Base-by-base conservation (phyloP, 2,329 filamentous ascomycete genomes). In the Alternaria sp. region DNA sequence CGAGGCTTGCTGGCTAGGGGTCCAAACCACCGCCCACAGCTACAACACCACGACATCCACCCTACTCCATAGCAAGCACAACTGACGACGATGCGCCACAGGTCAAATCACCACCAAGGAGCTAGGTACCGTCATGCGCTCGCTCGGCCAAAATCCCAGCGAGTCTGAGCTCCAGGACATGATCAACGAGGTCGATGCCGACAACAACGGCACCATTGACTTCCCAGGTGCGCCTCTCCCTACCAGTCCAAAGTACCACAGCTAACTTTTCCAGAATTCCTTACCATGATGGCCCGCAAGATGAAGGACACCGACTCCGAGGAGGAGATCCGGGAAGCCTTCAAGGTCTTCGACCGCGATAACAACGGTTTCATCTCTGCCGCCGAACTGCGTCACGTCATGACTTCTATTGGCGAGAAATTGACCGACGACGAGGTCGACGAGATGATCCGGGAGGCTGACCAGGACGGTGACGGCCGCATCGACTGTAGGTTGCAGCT, bases 271-370 rank as follows among this genome's bases (percentile, higher is more conserved):
- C 8, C 69, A 87, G 87, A 89, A 74, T 89, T 89, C 80, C 83
- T 89, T 61, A 85, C 84, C 66, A 88, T 89, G 84, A 89, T 89
- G 87, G 86, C 86, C 54, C 84, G 83, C 72, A 86, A 86, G 71
- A 86, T 87, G 79, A 86, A 85, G 78, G 84, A 87, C 70, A 85
- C 84, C 59, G 86, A 89, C 76, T 85, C 85, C 53, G 87, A 89
- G 75, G 83, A 87, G 75, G 87, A 89, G 78, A 88, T 89, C 74
- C 83, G 85, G 69, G 86, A 87, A 74, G 87, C 87, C 53, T 89
- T 89, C 83, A 84, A 85, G 77, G 87, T 89, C 72, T 89, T 89
- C 75, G 87, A 89, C 77, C 85, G 85, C 72, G 87, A 89, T 73
- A 86, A 86, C 77, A 88, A 86, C 74, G 87, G 87, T 67, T 88